Conservation (phyloP, 257 asterid species). For the Thymus quinquecostatus region DNA sequence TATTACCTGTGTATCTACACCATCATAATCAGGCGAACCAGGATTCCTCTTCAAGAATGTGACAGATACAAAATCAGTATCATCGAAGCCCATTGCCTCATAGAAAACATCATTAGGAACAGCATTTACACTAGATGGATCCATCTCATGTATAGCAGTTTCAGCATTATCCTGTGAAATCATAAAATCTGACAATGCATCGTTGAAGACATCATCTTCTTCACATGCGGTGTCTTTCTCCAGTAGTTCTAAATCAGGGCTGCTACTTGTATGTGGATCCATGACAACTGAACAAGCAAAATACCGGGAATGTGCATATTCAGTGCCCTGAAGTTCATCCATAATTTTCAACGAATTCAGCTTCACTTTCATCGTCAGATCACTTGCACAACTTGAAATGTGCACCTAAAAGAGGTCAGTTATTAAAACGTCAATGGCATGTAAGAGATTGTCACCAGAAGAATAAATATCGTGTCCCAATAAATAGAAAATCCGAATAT, state of each 20-base stretch:
- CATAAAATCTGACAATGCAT: constrained; percentile 86
- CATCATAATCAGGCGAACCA: constrained; percentile 84
- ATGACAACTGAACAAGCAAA: constrained; percentile 79
- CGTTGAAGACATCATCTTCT: constrained; percentile 86
- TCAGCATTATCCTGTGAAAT: constrained; percentile 72
- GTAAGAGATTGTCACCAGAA: constrained; percentile 7
- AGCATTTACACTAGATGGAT: constrained; percentile 45
- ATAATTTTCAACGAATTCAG: constrained; percentile 88
- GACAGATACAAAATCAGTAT: constrained; percentile 92
- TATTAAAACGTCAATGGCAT: constrained; percentile 24
- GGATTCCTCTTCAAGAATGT: constrained; percentile 68
- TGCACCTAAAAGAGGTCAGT: constrained; percentile 65
- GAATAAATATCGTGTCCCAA: not conserved
- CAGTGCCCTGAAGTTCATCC: constrained; percentile 87
- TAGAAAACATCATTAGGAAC: constrained; percentile 68
- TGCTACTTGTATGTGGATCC: constrained; percentile 53
- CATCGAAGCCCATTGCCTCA: constrained; percentile 86
- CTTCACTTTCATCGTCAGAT: constrained; percentile 79
- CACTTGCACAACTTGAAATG: constrained; percentile 71
- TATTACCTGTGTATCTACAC: constrained; percentile 93
- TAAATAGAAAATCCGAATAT: constrained; percentile 18
- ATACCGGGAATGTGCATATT: constrained; percentile 64
- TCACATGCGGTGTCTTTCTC: constrained; percentile 57
- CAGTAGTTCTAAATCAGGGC: constrained; percentile 48
- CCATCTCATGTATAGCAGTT: constrained; percentile 58